These are phyloP conservation scores for Penicillium atrosanguineum DNA, from an alignment of 495 filamentous ascomycete genomes.

Conservation along the genomic window DNA sequence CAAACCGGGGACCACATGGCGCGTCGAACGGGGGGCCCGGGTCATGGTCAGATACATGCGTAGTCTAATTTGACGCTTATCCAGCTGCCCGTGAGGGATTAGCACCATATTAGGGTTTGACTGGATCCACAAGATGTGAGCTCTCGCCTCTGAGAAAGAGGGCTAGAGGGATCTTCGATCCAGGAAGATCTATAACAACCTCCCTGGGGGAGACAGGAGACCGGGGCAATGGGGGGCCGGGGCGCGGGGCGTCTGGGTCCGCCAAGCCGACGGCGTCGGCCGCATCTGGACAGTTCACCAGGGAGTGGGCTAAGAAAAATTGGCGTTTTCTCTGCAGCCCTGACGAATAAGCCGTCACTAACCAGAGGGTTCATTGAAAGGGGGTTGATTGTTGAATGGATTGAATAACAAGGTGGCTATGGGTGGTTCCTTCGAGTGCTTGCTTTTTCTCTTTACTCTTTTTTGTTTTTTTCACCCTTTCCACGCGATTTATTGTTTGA, in stretches of 20 bases:
- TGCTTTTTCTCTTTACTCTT: slow-evolving; percentile 3
- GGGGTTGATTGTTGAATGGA: not conserved
- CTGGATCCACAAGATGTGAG: slow-evolving; percentile 17
- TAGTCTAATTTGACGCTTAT: slow-evolving; percentile 16
- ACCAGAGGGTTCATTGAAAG: not conserved
- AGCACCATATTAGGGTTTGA: slow-evolving; percentile 4
- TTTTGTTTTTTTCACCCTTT: not conserved
- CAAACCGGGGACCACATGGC: slow-evolving; percentile 12
- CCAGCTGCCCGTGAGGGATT: slow-evolving; percentile 22
- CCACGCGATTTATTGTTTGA: not conserved
- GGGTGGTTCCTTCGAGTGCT: not conserved
- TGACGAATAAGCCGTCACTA: not conserved
- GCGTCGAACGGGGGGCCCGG: slow-evolving; percentile 3
- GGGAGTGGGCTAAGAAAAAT: not conserved
- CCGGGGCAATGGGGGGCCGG: not conserved
- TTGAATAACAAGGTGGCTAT: not conserved
- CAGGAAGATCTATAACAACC: not conserved
- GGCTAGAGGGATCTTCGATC: slow-evolving; percentile 9
- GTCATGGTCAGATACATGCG: not conserved
- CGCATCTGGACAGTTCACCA: slow-evolving; percentile 1
- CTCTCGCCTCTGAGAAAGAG: not conserved
- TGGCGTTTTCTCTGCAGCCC: not conserved
- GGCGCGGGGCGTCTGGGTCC: not conserved
- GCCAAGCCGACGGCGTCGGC: slow-evolving; percentile 1
- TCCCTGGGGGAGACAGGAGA: not conserved